Evolutionary conservation across 345 rosid species (phyloP).

Genomic region (Ceriops zippeliana): DNA sequence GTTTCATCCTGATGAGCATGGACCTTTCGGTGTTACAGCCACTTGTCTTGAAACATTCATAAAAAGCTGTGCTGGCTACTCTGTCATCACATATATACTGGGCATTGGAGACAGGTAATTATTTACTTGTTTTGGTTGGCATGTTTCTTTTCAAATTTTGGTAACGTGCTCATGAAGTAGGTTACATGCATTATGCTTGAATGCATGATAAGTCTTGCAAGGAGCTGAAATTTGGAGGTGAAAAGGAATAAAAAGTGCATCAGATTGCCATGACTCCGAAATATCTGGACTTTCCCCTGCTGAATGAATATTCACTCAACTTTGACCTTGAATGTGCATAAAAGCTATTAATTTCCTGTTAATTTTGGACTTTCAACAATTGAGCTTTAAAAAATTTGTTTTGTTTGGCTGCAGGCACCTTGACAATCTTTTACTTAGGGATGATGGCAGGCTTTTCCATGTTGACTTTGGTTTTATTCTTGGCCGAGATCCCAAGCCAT

Average conservation of each 20-base stretch:
- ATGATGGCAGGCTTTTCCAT: slow-evolving; percentile 94
- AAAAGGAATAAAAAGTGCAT: too few relatives aligned
- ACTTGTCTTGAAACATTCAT: slow-evolving; percentile 94
- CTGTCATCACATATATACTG: slow-evolving; percentile 90
- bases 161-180: too few relatives aligned
- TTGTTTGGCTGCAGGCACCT: slow-evolving; percentile 57
- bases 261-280: too few relatives aligned
- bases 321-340: too few relatives aligned
- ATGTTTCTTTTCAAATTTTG: neutral
- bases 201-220: too few relatives aligned
- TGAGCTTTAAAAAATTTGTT: slow-evolving; percentile 8
- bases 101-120: slow-evolving; percentile 97
- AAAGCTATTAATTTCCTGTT: too few relatives aligned
- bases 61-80: slow-evolving; percentile 98
- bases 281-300: too few relatives aligned
- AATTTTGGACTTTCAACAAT: neutral
- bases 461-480: slow-evolving; percentile 97
- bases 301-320: too few relatives aligned
- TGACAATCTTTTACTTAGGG: slow-evolving; percentile 94
- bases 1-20: slow-evolving; percentile 96
- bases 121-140: slow-evolving; percentile 3
- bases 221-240: too few relatives aligned
- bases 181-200: too few relatives aligned
- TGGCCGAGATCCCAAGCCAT: slow-evolving; percentile 97
- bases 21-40: slow-evolving; percentile 91